Base-by-base conservation (phyloP, 768 basidiomycete species). In the Pisolithus marmoratus region DNA sequence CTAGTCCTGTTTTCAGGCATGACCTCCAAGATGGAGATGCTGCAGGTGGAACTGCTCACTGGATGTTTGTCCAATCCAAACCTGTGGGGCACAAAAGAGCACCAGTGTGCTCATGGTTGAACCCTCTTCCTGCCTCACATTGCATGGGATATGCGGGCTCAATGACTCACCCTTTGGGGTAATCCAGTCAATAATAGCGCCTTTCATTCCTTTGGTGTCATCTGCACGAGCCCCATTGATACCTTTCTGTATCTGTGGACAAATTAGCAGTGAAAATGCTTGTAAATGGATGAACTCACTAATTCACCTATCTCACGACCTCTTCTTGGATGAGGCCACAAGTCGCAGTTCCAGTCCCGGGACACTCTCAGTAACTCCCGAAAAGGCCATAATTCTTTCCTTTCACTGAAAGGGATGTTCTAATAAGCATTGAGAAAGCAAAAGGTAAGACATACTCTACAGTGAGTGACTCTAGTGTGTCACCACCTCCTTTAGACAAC, bases 141-240 rank as follows among this genome's bases (percentile, higher is more conserved):
- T 63, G 23, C 22, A 14, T 5, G 38, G 43, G 23, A 49, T 36
- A 38, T 34, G 43, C n/a, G 54, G 57, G 12, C 6, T 40, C 1
- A 62, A 47, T 11, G 53, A 23, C 14, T 57, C 45, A 9, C 62
- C 54, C 27, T 40, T 47, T 1, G 60, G 59, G 8, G 54, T 60
- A 8, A 67, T 63, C 63, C 64, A 66, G 29, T 64, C 58, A 3
- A 66, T 27, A 19, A 63, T 45, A 3, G 58, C n/a, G n/a, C n/a
- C n/a, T n/a, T n/a, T n/a, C n/a, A n/a, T n/a, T n/a, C n/a, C n/a
- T n/a, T n/a, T n/a, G 8, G 56, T 57, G 15, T 57, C 40, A n/a
- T 57, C 56, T 14, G 49, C 44, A 27, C 62, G 42, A 2, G 62
- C 59, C 9, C 60, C 49, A 29, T 54, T 53, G 8, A 54, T 46